phyloP scores from a whole-genome alignment of 2,329 filamentous ascomycete species.

The Helotiales sp. region DNA sequence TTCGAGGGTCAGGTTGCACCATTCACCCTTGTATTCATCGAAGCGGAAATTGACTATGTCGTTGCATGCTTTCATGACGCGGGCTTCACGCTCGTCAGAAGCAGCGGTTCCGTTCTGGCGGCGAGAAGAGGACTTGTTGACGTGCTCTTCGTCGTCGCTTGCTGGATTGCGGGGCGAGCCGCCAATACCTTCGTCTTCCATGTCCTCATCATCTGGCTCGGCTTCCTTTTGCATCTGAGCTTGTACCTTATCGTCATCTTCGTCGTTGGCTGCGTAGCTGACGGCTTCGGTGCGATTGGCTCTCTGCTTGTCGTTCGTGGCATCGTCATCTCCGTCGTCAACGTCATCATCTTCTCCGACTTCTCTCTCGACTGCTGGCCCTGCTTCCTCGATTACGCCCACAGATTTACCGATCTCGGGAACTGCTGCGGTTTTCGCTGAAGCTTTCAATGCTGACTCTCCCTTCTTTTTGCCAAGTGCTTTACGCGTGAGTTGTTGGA shows the following conservation, averaged over 20 bases:
- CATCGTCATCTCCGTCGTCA: conserved; percentile 71
- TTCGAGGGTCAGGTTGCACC: conserved; percentile 82
- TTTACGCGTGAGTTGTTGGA: conserved; percentile 72
- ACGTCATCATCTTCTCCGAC: conserved; percentile 59
- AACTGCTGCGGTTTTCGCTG: conserved; percentile 68
- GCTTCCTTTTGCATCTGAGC: conserved; percentile 64
- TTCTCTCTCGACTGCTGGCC: conserved; percentile 47
- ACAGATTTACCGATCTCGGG: conserved; percentile 75
- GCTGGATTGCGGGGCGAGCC: conserved; percentile 51
- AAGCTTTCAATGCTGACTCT: conserved; percentile 57
- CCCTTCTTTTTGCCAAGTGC: conserved; percentile 85
- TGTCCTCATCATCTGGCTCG: conserved; percentile 55
- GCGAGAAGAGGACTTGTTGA: conserved; percentile 37
- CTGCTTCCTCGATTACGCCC: conserved; percentile 59
- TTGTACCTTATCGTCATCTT: conserved; percentile 82
- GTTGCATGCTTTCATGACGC: conserved; percentile 65
- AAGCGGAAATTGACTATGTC: conserved; percentile 81
- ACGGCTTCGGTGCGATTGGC: conserved; percentile 81
- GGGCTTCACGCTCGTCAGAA: conserved; percentile 56
- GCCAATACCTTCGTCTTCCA: conserved; percentile 58
- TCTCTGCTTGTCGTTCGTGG: conserved; percentile 73
- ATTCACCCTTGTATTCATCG: conserved; percentile 73
- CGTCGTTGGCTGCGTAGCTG: conserved; percentile 91
- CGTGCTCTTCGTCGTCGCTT: conserved; percentile 44
- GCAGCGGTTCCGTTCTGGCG: conserved; percentile 33